Evolutionary conservation across 2,329 filamentous ascomycete species (phyloP).

Genomic region (Penicillium psychrosexuale): DNA sequence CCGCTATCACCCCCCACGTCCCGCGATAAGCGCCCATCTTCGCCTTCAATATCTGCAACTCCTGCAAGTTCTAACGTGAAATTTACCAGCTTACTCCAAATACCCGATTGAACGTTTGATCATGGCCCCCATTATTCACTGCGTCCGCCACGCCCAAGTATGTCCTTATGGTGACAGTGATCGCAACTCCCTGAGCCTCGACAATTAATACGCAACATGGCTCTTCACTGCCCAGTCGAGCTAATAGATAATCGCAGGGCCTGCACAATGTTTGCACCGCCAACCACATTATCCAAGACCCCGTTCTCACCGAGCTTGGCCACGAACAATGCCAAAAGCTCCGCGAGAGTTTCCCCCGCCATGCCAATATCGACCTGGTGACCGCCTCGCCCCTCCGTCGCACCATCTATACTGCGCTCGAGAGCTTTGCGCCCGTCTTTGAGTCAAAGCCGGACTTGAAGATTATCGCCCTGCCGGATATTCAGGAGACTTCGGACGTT

Average conservation of each 20-base stretch:
- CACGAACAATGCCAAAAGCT: conserved; percentile 69
- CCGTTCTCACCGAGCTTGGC: conserved; percentile 72
- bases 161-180: conserved; percentile 6
- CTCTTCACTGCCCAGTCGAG: not conserved
- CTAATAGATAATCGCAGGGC: conserved; percentile 52
- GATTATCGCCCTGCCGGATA: conserved; percentile 66
- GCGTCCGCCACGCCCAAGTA: conserved; percentile 49
- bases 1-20: conserved; percentile 21
- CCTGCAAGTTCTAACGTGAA: not conserved
- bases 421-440: conserved; percentile 62
- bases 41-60: conserved; percentile 2
- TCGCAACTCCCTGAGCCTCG: not conserved
- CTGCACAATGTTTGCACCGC: conserved; percentile 72
- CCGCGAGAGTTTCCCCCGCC: conserved; percentile 60
- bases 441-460: conserved; percentile 45
- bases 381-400: conserved; percentile 76
- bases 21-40: conserved; percentile 17
- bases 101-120: not conserved
- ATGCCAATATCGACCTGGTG: conserved; percentile 64
- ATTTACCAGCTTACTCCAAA: not conserved
- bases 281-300: conserved; percentile 73
- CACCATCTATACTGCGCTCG: conserved; percentile 73
- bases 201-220: not conserved
- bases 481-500: conserved; percentile 73
- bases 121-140: conserved; percentile 46